These are phyloP conservation scores for Monosporascus ibericus DNA, from an alignment of 2,329 filamentous ascomycete genomes.

Conservation along the genomic window DNA sequence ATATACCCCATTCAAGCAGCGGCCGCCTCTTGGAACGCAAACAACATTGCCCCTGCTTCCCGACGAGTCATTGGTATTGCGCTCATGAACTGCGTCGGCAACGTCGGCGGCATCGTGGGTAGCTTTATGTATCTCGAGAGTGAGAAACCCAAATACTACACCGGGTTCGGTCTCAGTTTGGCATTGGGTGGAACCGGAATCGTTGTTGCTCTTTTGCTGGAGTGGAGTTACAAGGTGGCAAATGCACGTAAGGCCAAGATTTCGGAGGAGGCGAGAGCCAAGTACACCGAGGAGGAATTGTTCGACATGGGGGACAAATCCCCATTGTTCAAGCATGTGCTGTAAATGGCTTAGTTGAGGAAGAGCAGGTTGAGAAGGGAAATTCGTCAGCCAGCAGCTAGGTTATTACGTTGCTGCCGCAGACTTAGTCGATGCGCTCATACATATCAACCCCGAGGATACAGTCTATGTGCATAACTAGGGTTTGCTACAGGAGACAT, in stretches of 20 bases:
- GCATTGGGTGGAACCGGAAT: conserved; percentile 25
- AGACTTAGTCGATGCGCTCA: too few species aligned
- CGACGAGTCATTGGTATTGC: conserved; percentile 33
- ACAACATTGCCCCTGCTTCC: conserved; percentile 51
- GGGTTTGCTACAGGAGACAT: too few species aligned
- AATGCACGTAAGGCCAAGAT: conserved; percentile 3
- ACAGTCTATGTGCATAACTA: too few species aligned
- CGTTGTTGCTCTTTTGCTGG: conserved; percentile 23
- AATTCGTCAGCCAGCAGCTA: too few species aligned
- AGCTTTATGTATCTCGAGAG: conserved; percentile 31
- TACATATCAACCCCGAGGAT: too few species aligned
- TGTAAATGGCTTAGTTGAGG: not conserved
- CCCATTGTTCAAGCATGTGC: conserved; percentile 6
- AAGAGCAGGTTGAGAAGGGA: too few species aligned
- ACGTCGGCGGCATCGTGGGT: conserved; percentile 35
- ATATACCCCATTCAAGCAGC: conserved; percentile 62
- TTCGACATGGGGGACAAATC: conserved; percentile 9
- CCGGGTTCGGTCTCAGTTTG: conserved; percentile 28
- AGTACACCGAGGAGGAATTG: conserved; percentile 7
- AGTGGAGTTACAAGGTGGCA: conserved; percentile 12
- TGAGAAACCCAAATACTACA: conserved; percentile 28
- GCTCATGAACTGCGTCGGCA: conserved; percentile 31
- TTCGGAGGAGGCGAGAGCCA: conserved; percentile 2
- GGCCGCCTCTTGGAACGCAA: conserved; percentile 62
- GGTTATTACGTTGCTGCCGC: too few species aligned